These are phyloP conservation scores for Tremella yokohamensis DNA, from an alignment of 768 basidiomycete genomes.

Conservation along the genomic window DNA sequence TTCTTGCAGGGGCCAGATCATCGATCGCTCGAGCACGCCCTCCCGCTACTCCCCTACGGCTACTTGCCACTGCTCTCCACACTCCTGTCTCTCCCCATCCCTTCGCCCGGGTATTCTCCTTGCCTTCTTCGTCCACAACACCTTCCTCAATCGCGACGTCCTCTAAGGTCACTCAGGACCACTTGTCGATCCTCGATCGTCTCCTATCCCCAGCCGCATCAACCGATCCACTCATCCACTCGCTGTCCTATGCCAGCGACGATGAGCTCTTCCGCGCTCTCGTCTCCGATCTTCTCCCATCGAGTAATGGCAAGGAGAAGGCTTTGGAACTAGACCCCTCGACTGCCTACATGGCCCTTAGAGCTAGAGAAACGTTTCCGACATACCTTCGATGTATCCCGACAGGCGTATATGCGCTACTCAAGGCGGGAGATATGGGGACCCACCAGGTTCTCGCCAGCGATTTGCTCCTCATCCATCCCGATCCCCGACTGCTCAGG, in stretches of 20 bases:
- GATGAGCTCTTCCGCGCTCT: conserved; percentile 22
- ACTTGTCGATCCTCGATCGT: conserved; percentile 13
- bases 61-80: too few relatives aligned
- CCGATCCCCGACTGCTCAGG: conserved; percentile 19
- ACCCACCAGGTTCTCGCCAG: conserved; percentile 22
- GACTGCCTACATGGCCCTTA: conserved; percentile 21
- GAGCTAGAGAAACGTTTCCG: conserved; percentile 18
- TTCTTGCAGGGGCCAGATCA: too few relatives aligned
- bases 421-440: conserved; percentile 2
- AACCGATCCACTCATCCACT: conserved; percentile 13
- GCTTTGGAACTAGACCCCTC: conserved; percentile 17
- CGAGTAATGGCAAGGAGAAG: neutral
- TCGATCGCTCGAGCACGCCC: too few relatives aligned
- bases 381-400: conserved; percentile 16
- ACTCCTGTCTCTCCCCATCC: neutral
- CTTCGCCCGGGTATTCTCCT: neutral
- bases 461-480: conserved; percentile 24
- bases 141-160: conserved; percentile 17
- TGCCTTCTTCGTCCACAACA: neutral
- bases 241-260: conserved; percentile 23
- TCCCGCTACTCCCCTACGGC: too few relatives aligned
- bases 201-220: neutral
- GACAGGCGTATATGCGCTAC: conserved; percentile 1
- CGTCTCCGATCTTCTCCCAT: neutral
- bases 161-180: conserved; percentile 17